Evolutionary conservation across 1,284 basidiomycete species (phyloP).

Genomic region (Irpex rosettiformis): DNA sequence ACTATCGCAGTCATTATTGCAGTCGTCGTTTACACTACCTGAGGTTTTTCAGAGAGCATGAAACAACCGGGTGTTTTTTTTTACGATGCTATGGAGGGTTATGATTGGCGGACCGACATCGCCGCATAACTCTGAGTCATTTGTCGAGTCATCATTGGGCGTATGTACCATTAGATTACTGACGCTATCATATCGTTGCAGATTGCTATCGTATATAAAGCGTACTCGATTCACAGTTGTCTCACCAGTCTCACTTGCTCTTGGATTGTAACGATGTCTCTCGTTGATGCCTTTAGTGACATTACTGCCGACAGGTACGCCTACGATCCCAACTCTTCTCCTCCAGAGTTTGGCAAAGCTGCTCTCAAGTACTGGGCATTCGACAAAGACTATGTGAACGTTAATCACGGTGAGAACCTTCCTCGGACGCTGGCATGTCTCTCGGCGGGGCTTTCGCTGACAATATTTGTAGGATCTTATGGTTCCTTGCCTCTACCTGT

Average conservation of each 20-base stretch:
- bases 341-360: slow-evolving; percentile 56
- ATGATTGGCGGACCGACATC: no score
- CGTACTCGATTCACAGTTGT: background rate
- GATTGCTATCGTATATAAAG: background rate
- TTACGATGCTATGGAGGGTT: no score
- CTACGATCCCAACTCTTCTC: slow-evolving; percentile 24
- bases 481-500: slow-evolving; percentile 67
- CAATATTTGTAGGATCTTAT: slow-evolving; percentile 50
- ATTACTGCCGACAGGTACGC: slow-evolving; percentile 15
- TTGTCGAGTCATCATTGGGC: no score
- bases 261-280: background rate
- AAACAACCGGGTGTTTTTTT: no score
- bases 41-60: no score
- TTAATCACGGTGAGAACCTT: slow-evolving; percentile 66
- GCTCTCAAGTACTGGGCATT: slow-evolving; percentile 59
- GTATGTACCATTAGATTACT: no score
- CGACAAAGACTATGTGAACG: slow-evolving; percentile 56
- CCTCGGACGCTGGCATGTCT: no score
- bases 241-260: background rate
- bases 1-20: background rate
- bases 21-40: background rate
- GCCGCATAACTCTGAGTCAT: no score
- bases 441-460: background rate
- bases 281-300: background rate
- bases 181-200: no score